Evolutionary conservation across 2,329 filamentous ascomycete genomes (phyloP).

Genomic region (Xylaria sp.): DNA sequence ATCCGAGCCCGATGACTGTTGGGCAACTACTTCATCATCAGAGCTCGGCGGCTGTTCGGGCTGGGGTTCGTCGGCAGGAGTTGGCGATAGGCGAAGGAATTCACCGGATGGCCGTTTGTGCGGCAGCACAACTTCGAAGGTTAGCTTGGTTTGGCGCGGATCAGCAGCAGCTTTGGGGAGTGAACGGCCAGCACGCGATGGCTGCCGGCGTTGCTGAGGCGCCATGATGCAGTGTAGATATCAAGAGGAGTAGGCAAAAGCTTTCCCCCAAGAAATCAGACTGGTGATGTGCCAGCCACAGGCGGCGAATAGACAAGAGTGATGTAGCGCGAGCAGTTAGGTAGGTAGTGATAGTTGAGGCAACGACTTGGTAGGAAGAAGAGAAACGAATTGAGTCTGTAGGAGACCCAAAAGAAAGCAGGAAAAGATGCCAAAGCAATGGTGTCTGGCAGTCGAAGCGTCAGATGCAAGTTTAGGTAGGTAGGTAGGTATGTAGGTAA

Average conservation of each 20-base stretch:
- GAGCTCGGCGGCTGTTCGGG: neutral
- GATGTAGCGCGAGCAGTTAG: neutral
- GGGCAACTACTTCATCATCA: neutral
- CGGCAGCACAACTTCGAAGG: neutral
- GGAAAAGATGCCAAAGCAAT: neutral
- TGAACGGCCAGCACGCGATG: neutral
- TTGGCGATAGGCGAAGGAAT: neutral
- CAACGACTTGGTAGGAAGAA: neutral
- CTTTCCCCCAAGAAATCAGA: neutral
- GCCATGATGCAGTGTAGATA: slow-evolving; percentile 8
- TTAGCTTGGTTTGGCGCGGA: neutral
- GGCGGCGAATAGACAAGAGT: neutral
- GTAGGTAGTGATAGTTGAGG: neutral
- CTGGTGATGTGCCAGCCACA: neutral
- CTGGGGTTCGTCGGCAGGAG: neutral
- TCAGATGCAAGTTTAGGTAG: neutral
- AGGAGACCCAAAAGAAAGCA: neutral
- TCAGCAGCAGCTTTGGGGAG: neutral
- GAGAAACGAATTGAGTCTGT: neutral
- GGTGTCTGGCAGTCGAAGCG: neutral
- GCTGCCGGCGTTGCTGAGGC: neutral
- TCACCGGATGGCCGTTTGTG: neutral
- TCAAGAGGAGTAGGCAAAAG: neutral
- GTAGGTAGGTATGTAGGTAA: neutral
- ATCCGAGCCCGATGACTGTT: neutral